These are phyloP conservation scores for Penicillium macrosclerotiorum DNA, from an alignment of 495 filamentous ascomycete genomes.

Conservation along the genomic window DNA sequence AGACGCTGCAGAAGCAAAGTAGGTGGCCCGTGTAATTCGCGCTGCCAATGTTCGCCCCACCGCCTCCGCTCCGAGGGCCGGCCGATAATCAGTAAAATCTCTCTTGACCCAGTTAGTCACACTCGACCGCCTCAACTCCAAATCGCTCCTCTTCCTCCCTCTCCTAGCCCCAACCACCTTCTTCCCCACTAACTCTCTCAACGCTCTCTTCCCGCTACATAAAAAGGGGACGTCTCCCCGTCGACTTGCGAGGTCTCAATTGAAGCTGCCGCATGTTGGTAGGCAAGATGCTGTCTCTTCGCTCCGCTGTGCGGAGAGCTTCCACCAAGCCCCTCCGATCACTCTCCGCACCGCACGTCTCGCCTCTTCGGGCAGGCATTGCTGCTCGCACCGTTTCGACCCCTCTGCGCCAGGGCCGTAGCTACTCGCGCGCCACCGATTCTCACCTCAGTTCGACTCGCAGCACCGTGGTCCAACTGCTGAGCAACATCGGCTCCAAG, in stretches of 20 bases:
- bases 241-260: conserved; percentile 21
- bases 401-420: conserved; percentile 35
- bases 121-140: conserved; percentile 21
- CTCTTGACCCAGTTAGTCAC: conserved; percentile 18
- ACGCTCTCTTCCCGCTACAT: conserved; percentile 10
- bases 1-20: too few species aligned
- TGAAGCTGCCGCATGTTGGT: conserved; percentile 52
- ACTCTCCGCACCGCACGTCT: conserved; percentile 44
- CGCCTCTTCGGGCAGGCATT: conserved; percentile 29
- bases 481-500: conserved; percentile 96
- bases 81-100: conserved; percentile 33
- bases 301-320: conserved; percentile 52
- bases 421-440: conserved; percentile 48
- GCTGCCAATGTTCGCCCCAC: conserved; percentile 10
- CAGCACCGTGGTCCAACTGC: conserved; percentile 85
- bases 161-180: neutral
- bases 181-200: conserved; percentile 4
- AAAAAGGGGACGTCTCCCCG: conserved; percentile 16
- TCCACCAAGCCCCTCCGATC: conserved; percentile 46
- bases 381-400: conserved; percentile 16
- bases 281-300: conserved; percentile 49
- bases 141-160: conserved; percentile 14
- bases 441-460: conserved; percentile 62
- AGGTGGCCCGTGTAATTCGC: conserved; percentile 12
- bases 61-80: conserved; percentile 26